Evolutionary conservation across 441 rosid genomes (phyloP).

Genomic region (Erodium texanum): DNA sequence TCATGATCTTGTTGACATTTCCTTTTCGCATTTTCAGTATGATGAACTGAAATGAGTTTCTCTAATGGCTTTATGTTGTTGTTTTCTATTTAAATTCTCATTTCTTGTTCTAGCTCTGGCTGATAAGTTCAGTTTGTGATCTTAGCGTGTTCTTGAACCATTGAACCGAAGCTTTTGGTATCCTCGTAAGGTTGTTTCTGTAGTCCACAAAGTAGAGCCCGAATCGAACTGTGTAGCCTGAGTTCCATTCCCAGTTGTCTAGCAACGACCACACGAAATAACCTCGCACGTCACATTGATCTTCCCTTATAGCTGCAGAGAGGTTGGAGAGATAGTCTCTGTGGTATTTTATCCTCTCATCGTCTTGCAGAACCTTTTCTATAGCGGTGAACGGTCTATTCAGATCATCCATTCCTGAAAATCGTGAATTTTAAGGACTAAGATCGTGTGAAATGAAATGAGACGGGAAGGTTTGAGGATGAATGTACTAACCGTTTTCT

Average conservation of each 20-base stretch:
- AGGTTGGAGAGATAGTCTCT: constrained; percentile 74
- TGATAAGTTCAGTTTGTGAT: constrained; percentile 15
- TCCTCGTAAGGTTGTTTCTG: constrained; percentile 63
- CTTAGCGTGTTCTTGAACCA: constrained; percentile 65
- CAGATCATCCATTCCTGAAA: constrained; percentile 84
- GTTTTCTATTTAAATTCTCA: not conserved
- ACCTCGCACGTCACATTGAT: constrained; percentile 51
- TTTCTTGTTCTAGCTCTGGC: constrained; percentile 9
- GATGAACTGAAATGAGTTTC: not conserved
- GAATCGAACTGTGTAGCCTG: constrained; percentile 74
- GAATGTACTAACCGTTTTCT: constrained; percentile 50
- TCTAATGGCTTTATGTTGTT: not conserved
- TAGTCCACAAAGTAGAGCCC: constrained; percentile 75
- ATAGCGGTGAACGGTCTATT: constrained; percentile 42
- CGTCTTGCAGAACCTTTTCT: constrained; percentile 60
- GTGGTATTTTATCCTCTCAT: constrained; percentile 69
- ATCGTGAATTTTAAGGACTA: no score
- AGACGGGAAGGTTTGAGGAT: no score
- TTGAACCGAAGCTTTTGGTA: constrained; percentile 62
- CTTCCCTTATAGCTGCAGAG: constrained; percentile 72
- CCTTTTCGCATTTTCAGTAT: no score
- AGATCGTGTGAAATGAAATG: no score
- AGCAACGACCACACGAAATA: constrained; percentile 83
- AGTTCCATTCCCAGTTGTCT: constrained; percentile 95
- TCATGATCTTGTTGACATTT: no score